phyloP scores from a whole-genome alignment of 768 basidiomycete genomes.

The Lentinula lateritia region DNA sequence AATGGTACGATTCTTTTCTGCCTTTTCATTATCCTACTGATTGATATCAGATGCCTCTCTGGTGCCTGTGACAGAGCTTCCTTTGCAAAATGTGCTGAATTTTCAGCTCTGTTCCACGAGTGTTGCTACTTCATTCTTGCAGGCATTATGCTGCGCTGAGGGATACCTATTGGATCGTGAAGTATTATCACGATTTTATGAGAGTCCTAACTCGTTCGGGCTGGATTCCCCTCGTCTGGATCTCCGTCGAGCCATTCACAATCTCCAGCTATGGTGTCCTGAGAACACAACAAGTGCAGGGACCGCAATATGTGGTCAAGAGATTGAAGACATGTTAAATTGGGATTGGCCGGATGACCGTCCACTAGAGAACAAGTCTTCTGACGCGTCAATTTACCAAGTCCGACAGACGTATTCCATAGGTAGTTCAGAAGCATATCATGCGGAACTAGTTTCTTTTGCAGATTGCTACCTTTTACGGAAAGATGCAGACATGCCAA shows the following conservation, averaged over 20 bases:
- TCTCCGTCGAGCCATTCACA: conserved; percentile 58
- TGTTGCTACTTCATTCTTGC: conserved; percentile 63
- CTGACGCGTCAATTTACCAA: not conserved
- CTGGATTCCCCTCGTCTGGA: conserved; percentile 30
- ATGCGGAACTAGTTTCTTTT: conserved; percentile 47
- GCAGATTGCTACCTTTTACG: conserved; percentile 46
- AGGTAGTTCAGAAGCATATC: conserved; percentile 11
- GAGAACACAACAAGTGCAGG: not conserved
- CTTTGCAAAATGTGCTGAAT: conserved; percentile 64
- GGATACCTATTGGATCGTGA: conserved; percentile 41
- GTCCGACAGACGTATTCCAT: not conserved
- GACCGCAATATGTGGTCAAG: not conserved
- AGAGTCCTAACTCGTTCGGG: conserved; percentile 12
- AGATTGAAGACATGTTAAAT: conserved; percentile 2
- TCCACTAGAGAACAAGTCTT: not conserved
- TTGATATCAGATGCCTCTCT: conserved; percentile 54
- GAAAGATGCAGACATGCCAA: conserved; percentile 24
- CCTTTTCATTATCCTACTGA: conserved; percentile 6
- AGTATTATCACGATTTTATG: conserved; percentile 41
- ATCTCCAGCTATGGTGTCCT: conserved; percentile 52
- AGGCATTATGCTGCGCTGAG: conserved; percentile 54
- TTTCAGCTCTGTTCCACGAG: conserved; percentile 56
- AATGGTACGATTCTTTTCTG: conserved; percentile 57
- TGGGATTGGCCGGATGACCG: not conserved
- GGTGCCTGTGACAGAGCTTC: conserved; percentile 69